Evolutionary conservation across 495 filamentous ascomycete species (phyloP), one percentile per base, ranked within the genome.

Genomic region (Apodospora peruviana): DNA sequence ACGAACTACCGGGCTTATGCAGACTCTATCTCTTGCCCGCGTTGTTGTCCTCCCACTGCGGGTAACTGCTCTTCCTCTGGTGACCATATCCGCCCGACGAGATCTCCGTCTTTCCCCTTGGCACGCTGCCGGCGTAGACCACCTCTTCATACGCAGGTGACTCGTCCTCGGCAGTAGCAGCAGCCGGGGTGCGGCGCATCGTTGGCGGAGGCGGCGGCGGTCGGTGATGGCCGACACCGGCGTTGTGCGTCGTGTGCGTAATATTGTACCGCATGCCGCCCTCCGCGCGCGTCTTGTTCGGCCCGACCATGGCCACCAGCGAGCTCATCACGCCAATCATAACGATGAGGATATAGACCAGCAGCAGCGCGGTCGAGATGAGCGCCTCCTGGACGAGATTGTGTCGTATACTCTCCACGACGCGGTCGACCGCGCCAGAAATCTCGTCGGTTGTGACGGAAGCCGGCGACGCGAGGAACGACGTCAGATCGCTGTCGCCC

Each of bases 391-490:
- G 77, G 32, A 76, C 71, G 46, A 97, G 83, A 47, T 74, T 78
- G 24, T 75, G 69, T 47, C 75, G 68, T 38, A 96, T 71, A 50
- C 79, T 77, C 46, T 70, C 67, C 25, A 80, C 76, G 40, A 96
- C 80, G 42, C 81, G 72, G 14, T 67, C 56, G 43, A 97, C 76
- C 17, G 90, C 86, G 48, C 76, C 78, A 0, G 84, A 88, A 62
- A 98, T 86, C 56, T 89, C 85, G 69, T 95, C 84, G 14, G 83
- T 79, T 1, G 90, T 83, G 25, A 76, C 72, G 51, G 72, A 73
- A 21, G 80, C 77, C 0, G 90, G 83, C 23, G 83, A 72, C 20
- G 89, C 74, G 32, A 96, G 80, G 71, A 98, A 93, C 19, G 78
- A 81, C 21, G 84, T 81, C 0, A 82, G 73, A 29, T 74, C 68